Base-by-base conservation (phyloP, 106 monocot genomes). In the Platanthera zijinensis region DNA sequence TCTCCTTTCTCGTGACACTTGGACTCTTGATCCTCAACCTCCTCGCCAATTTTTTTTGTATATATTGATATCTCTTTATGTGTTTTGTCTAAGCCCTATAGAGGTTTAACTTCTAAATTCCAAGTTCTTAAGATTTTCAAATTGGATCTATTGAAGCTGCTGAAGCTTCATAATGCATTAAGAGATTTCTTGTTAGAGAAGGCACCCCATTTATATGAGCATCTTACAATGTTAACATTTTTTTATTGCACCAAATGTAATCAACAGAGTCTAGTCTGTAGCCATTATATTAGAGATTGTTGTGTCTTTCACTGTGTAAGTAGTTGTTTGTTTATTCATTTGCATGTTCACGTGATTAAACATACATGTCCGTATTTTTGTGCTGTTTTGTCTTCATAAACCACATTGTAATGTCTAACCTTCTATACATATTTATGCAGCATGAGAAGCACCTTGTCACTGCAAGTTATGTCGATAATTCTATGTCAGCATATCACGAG, bases 391-490 rank as follows among this genome's bases (percentile, higher is more conserved):
- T 30, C 9, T 11, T 4, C 11, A 19, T 32, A 66, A 10, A 2
- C 32, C 32, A 12, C 8, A 0, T 66, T 25, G 11, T 30, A 32
- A 66, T 30, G 8, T 11, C 66, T 66, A 66, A 66, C 66, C 66
- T 3, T 19, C 1, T 12, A 39, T 39, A 39, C 51, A 10, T 51
- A 32, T 51, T 51, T 72, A 46, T 78, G 66, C 87, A 96, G 97
- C 75, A 83, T 63, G 90, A 90, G 57, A 99, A 84, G 51, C 91
- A 99, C 75, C 88, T 99, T 79, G 94, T 99, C 15, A 99, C 99
- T 66, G 91, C 99, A 79, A 99, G 99, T 83, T 99, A 99, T 89
- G 90, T 94, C 53, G 85, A 92, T 73, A 83, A 88, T 70, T 83
- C 92, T 69, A 92, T 99, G 85, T 85, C 84, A 84, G 85, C 59